Percentiles rank a stretch among this genome's conserved stretches.
phyloP scores from a whole-genome alignment of 805 yeast species.

The Metschnikowia vanudenii region DNA sequence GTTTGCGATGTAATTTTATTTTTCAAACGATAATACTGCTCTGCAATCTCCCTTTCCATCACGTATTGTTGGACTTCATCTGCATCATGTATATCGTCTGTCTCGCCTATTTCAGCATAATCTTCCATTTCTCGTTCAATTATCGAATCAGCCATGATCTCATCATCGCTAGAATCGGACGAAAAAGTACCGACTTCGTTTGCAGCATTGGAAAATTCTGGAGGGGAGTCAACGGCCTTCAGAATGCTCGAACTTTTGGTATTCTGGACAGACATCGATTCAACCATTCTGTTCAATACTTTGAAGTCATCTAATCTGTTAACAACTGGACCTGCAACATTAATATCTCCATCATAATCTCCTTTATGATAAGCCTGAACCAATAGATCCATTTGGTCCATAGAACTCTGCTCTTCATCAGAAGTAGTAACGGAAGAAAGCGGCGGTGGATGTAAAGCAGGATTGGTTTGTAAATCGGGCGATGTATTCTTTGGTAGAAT shows the following conservation, averaged over 20 bases:
- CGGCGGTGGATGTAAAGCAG: background rate
- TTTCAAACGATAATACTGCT: constrained; percentile 57
- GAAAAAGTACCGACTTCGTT: constrained; percentile 1
- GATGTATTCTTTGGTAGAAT: background rate
- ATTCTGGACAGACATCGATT: constrained; percentile 22
- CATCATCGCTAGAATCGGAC: constrained; percentile 20
- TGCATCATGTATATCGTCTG: constrained; percentile 24
- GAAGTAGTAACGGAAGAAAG: background rate
- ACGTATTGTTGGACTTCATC: constrained; percentile 40
- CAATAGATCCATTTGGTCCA: constrained; percentile 53
- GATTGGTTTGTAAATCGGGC: background rate
- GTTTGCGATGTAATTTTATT: constrained; percentile 38
- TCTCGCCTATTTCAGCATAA: constrained; percentile 3
- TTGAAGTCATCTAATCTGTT: constrained; percentile 55
- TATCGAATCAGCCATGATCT: constrained; percentile 41
- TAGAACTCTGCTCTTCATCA: constrained; percentile 13
- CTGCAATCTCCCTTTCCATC: constrained; percentile 41
- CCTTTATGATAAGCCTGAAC: constrained; percentile 61
- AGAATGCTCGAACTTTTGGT: background rate
- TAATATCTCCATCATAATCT: constrained; percentile 58
- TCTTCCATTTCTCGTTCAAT: constrained; percentile 36
- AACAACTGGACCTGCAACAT: constrained; percentile 55
- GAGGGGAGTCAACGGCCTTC: background rate
- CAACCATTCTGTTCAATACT: constrained; percentile 47
- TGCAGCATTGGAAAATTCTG: background rate